Evolutionary conservation across 164 flowering plant genomes (phyloP).

Genomic region (Saururus chinensis): DNA sequence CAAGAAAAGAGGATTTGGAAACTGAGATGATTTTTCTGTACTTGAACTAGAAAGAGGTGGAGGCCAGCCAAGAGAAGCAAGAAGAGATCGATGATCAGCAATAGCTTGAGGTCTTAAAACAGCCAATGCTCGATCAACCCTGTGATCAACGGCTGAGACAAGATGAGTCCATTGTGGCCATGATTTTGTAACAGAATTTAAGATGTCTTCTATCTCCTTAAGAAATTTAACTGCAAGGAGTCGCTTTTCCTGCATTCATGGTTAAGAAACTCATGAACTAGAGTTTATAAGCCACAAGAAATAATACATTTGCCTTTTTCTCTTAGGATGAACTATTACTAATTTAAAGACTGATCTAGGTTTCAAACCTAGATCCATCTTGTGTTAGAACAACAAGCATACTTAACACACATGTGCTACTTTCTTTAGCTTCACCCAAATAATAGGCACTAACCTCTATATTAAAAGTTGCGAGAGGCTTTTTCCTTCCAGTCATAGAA

Average conservation of each 20-base stretch:
- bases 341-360: too few relatives aligned
- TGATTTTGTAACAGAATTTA: slow-evolving; percentile 43
- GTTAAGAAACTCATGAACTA: background rate
- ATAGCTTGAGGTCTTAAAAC: slow-evolving; percentile 87
- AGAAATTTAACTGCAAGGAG: slow-evolving; percentile 53
- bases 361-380: too few relatives aligned
- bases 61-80: slow-evolving; percentile 94
- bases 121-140: slow-evolving; percentile 89
- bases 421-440: background rate
- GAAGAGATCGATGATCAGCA: slow-evolving; percentile 80
- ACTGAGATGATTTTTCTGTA: slow-evolving; percentile 28
- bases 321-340: too few relatives aligned
- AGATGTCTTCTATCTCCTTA: slow-evolving; percentile 49
- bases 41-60: slow-evolving; percentile 63
- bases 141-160: slow-evolving; percentile 84
- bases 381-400: too few relatives aligned
- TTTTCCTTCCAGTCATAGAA: slow-evolving; percentile 44
- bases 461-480: slow-evolving; percentile 21
- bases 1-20: slow-evolving; percentile 60
- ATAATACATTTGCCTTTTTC: too few relatives aligned
- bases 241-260: slow-evolving; percentile 40
- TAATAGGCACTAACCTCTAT: slow-evolving; percentile 46
- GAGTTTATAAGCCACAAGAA: background rate
- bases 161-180: slow-evolving; percentile 74
- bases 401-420: background rate